These are phyloP conservation scores for Urochloa ruziziensis DNA, from an alignment of 176 grass and related monocot species.

Conservation along the genomic window DNA sequence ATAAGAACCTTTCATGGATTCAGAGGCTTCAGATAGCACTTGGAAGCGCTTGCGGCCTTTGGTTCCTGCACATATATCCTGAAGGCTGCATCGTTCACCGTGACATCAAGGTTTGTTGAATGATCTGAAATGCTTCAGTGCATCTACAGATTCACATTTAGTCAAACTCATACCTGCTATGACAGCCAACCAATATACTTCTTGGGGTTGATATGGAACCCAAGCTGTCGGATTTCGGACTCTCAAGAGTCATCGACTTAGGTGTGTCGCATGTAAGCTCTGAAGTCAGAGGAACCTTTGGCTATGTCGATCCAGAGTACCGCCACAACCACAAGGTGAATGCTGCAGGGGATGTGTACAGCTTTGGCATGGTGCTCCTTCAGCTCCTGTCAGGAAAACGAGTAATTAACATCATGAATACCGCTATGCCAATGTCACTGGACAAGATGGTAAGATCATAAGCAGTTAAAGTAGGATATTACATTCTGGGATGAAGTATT, in stretches of 20 bases:
- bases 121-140: neutral
- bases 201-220: slow-evolving; percentile 62
- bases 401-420: slow-evolving; percentile 63
- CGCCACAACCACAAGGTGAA: slow-evolving; percentile 66
- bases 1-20: slow-evolving; percentile 57
- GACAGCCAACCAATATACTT: slow-evolving; percentile 75
- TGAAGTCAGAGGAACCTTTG: slow-evolving; percentile 76
- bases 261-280: slow-evolving; percentile 61
- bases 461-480: neutral
- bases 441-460: slow-evolving; percentile 49
- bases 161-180: neutral
- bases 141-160: slow-evolving; percentile 20
- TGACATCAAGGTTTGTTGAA: slow-evolving; percentile 61
- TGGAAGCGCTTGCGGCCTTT: slow-evolving; percentile 65
- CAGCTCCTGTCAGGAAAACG: slow-evolving; percentile 61
- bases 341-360: slow-evolving; percentile 72
- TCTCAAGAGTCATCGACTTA: slow-evolving; percentile 57
- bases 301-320: slow-evolving; percentile 77
- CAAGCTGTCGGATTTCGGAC: slow-evolving; percentile 61
- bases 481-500: neutral
- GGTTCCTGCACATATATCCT: slow-evolving; percentile 71
- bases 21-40: slow-evolving; percentile 66
- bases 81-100: slow-evolving; percentile 80
- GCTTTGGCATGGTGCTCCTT: slow-evolving; percentile 68
- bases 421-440: slow-evolving; percentile 56